Base-by-base conservation (phyloP, 2,329 filamentous ascomycete genomes). In the Curvularia lunata region DNA sequence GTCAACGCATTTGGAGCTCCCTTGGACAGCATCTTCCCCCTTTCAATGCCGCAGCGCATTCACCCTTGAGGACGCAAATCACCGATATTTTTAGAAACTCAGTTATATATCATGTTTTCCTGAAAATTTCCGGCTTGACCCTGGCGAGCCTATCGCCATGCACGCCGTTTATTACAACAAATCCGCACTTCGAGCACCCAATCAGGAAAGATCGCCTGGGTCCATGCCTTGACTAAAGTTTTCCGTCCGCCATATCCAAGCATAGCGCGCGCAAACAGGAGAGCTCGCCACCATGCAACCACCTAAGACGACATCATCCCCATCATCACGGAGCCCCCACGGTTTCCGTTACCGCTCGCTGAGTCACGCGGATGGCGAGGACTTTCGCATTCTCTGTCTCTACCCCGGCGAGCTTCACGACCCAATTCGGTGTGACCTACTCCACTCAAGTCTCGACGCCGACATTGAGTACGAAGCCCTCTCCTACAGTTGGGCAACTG, bases 401-500 rank as follows among this genome's bases (percentile, higher is more conserved):
- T 54, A 58, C 28, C 51, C 55, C 25, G 55, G 55, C 51, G 40
- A 54, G 34, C 41, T 45, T 25, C 51, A 50, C 55, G 55, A 58
- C 25, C 55, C 45, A n/a, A 46, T 58, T 43, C 55, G 51, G 27
- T 58, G 55, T 48, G 55, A 58, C 30, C 55, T 58, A 19, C 45
- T 58, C 46, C 55, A 58, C 18, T 41, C 55, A 32, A 46, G 43
- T 18, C 46, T 58, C 45, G 55, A 54, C 19, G 46, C 52, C 52
- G 55, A 54, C 19, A 54, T 58, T 43, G 51, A 54, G 34, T 69
- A 67, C 25, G 65, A 69, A 52, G 65, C 66, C n/a, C 45, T 66
- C n/a, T 66, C 63, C 4, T 69, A 69, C 51, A 54, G 63, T 1
- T 69, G 66, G 65, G 66, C 61, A 1, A 54, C 59, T 10, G 62